These are phyloP conservation scores for Xerocomus alliaceus DNA, from an alignment of 1,284 basidiomycete genomes.

Conservation along the genomic window DNA sequence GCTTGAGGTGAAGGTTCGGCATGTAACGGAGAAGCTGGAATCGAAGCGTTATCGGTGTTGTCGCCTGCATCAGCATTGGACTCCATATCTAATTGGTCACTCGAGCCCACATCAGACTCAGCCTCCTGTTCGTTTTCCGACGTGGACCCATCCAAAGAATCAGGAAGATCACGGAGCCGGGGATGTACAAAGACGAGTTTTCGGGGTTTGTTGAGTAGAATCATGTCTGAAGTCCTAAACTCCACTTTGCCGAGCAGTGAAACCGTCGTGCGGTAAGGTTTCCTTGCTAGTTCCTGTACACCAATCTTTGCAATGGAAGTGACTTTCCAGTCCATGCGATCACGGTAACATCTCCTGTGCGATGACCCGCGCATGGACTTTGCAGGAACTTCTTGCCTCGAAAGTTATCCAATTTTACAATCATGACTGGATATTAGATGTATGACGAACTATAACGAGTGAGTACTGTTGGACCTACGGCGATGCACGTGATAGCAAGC, in stretches of 20 bases:
- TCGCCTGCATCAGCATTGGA: neutral
- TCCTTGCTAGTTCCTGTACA: neutral
- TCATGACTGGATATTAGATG: no score
- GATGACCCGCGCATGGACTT: no score
- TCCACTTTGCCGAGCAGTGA: constrained; percentile 5
- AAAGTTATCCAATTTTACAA: no score
- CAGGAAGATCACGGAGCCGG: constrained; percentile 9
- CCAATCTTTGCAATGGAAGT: neutral
- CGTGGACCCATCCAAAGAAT: neutral
- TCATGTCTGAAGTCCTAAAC: constrained; percentile 7
- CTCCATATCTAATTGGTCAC: neutral
- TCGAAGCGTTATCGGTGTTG: neutral
- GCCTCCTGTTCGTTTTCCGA: neutral
- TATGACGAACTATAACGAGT: no score
- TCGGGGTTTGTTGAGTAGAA: neutral
- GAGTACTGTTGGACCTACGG: no score
- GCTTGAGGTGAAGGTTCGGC: no score
- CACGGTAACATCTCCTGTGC: constrained; percentile 13
- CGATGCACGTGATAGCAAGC: no score
- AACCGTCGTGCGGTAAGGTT: neutral
- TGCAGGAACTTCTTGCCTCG: no score
- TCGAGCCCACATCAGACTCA: neutral
- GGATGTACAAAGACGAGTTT: constrained; percentile 15
- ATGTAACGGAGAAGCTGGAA: neutral
- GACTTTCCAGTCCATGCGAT: constrained; percentile 5